These are phyloP conservation scores for Termitomyces sp. DNA, from an alignment of 768 basidiomycete genomes.

Conservation along the genomic window DNA sequence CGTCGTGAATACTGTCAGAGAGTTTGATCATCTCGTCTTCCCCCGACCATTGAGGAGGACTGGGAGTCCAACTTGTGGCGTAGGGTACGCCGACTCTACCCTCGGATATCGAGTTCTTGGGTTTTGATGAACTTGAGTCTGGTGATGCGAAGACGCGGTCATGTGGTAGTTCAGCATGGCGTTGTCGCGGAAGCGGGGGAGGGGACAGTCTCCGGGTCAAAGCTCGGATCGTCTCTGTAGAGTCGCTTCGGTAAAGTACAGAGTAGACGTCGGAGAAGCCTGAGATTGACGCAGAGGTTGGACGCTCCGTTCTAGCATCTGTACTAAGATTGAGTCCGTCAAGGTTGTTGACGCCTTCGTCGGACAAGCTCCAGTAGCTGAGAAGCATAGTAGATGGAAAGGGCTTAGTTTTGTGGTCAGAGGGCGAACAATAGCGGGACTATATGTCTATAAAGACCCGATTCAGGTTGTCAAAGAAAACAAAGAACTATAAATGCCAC, in stretches of 20 bases:
- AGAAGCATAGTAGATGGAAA: not conserved
- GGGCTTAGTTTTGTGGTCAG: not conserved
- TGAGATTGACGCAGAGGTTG: not conserved
- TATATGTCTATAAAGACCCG: not conserved
- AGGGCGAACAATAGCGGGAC: not conserved
- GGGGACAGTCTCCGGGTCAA: not conserved
- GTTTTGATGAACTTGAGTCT: not conserved
- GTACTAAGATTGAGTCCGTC: not conserved
- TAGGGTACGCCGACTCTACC: no score
- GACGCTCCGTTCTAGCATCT: no score
- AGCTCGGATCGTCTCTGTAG: not conserved
- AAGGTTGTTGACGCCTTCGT: not conserved
- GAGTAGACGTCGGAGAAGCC: not conserved
- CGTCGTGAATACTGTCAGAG: not conserved
- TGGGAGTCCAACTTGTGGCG: not conserved
- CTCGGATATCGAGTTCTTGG: not conserved
- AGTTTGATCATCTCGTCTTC: not conserved
- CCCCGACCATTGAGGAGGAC: not conserved
- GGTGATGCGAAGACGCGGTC: not conserved
- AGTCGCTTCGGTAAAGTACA: not conserved
- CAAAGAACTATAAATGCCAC: not conserved
- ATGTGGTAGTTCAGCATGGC: not conserved
- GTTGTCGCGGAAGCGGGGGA: not conserved
- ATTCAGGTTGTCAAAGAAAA: not conserved
- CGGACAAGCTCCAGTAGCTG: not conserved